Conservation (phyloP, 768 basidiomycete species). For the Suillus ampliporus region DNA sequence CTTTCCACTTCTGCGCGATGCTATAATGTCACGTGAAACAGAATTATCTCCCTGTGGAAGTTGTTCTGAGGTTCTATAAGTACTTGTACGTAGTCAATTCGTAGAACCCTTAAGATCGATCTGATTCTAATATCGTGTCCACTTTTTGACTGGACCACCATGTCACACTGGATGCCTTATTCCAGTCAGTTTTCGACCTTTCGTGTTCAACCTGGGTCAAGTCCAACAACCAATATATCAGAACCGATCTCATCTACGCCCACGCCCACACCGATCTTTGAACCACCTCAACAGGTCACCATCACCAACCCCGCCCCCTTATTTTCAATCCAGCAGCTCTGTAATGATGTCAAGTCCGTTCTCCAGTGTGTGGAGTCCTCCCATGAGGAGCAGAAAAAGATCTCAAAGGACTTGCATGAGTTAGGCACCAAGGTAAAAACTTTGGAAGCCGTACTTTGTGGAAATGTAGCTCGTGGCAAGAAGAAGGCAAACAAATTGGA, state of each 20-base stretch:
- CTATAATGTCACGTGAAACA: too few species aligned
- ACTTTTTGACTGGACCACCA: not conserved
- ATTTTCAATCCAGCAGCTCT: not conserved
- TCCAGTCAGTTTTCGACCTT: not conserved
- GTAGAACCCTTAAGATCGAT: not conserved
- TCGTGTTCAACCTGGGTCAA: not conserved
- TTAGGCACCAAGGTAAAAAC: not conserved
- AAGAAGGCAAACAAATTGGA: not conserved
- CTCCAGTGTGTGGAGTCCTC: not conserved
- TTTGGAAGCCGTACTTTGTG: constrained; percentile 2
- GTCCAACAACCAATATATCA: not conserved
- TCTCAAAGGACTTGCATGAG: not conserved
- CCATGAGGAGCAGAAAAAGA: not conserved
- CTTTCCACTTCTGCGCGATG: too few species aligned
- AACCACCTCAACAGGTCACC: not conserved
- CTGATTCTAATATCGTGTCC: too few species aligned
- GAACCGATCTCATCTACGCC: not conserved
- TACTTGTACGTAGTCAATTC: constrained; percentile 1
- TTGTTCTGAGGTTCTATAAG: not conserved
- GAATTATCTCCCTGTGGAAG: too few species aligned
- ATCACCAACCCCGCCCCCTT: not conserved
- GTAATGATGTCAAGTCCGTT: not conserved
- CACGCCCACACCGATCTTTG: not conserved
- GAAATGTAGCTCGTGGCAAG: not conserved
- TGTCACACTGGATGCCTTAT: not conserved